phyloP scores from a whole-genome alignment of 495 filamentous ascomycete genomes.

The Articulospora tetracladia region DNA sequence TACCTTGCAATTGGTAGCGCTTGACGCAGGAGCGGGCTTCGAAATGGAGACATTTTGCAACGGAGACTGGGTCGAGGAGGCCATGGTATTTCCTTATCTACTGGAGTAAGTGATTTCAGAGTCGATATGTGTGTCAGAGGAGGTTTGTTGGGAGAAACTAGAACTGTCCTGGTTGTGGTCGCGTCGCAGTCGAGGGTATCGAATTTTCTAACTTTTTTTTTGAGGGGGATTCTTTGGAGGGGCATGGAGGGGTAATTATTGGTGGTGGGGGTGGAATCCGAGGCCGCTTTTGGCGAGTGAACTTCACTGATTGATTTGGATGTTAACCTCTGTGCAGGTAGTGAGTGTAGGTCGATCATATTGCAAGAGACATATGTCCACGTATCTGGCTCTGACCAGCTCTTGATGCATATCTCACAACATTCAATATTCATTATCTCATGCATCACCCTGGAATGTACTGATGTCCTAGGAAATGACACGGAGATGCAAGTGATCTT shows the following conservation, averaged over 20 bases:
- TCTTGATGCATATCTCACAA: too few species aligned
- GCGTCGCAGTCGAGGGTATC: background rate
- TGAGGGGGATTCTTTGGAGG: background rate
- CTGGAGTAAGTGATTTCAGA: background rate
- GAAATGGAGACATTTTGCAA: background rate
- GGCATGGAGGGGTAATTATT: background rate
- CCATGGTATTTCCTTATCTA: background rate
- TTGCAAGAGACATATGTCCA: too few species aligned
- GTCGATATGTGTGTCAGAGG: background rate
- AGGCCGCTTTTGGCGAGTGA: background rate
- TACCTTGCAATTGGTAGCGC: constrained; percentile 69
- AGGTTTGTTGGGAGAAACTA: background rate
- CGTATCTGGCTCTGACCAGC: too few species aligned
- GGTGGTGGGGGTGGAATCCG: background rate
- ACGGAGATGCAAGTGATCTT: background rate
- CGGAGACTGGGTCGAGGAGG: background rate
- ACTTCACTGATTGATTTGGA: too few species aligned
- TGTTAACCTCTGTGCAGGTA: background rate
- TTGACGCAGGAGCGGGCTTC: background rate
- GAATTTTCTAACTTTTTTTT: background rate
- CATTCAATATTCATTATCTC: too few species aligned
- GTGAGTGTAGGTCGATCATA: too few species aligned
- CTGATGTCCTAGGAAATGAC: too few species aligned
- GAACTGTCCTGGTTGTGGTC: background rate
- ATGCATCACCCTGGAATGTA: background rate